Evolutionary conservation across 331 rosid genomes (phyloP).

Genomic region (Stylosanthes scabra): DNA sequence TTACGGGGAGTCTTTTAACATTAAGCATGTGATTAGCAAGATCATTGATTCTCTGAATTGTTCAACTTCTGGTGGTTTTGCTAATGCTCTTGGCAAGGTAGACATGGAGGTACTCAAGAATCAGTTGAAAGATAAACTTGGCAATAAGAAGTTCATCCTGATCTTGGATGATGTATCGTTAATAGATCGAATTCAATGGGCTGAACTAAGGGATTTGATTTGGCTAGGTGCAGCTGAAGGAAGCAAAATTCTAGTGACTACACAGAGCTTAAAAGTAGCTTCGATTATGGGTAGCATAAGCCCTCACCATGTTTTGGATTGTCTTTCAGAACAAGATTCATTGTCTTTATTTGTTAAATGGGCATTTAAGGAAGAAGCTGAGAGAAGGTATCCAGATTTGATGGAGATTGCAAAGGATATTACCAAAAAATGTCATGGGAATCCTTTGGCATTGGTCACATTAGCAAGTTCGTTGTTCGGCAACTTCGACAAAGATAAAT

Average conservation of each 20-base stretch:
- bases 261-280: not conserved
- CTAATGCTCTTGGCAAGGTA: not conserved
- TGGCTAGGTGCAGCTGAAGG: not conserved
- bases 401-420: not conserved
- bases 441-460: not conserved
- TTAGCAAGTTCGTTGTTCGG: not conserved
- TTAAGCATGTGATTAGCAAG: not conserved
- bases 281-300: not conserved
- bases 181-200: not conserved
- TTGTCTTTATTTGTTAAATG: not conserved
- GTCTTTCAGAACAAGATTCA: not conserved
- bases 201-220: not conserved
- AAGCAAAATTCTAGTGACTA: not conserved
- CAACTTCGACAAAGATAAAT: not conserved
- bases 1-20: not conserved
- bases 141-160: not conserved
- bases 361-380: not conserved
- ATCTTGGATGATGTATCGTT: not conserved
- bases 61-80: too few relatives aligned
- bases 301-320: not conserved
- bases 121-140: not conserved
- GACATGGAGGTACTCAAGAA: not conserved
- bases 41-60: not conserved
- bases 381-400: not conserved
- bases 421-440: not conserved